Base-by-base conservation (phyloP, 352 stramenopile species). In the Albugo candida region DNA sequence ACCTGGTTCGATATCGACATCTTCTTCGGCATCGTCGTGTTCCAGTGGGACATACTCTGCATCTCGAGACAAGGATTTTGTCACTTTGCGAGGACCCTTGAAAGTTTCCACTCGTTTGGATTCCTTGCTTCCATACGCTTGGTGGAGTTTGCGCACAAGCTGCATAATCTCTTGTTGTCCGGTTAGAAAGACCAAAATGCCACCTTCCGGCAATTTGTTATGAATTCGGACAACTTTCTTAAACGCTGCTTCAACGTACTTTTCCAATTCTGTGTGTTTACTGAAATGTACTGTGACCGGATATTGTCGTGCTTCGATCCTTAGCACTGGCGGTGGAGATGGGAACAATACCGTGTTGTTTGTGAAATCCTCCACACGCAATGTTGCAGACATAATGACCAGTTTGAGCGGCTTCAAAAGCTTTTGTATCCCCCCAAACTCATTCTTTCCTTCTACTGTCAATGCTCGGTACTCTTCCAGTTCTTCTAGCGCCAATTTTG, bases 181-280 rank as follows among this genome's bases (percentile, higher is more conserved):
- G 5, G 95, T 98, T 0, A 99, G 68, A 54, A 99, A 99, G 13
- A 99, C 88, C 10, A 99, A 73, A 36, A 99, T 86, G 11, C 89
- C 95, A 38, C 95, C 95, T 36, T 85, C 70, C 0, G 95, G 95
- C n/a, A 99, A 69, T 55, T 95, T 96, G 47, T 83, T 73, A 72
- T 99, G 95, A 51, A 99, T 98, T 61, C 96, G 96, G 17, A 92
- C 54, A 31, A 91, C 74, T 59, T 98, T 99, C 48, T 95, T 92
- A 59, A 95, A 97, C 8, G 91, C 87, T 31, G 83, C 92, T 34
- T 79, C 64, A 45, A 97, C 75, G 64, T 99, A 99, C 61, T 99
- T 80, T 36, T 96, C 75, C 46, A 99, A 62, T 53, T 98, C 94
- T 1, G 95, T 99, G 39, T 89, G 77, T 62, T 97, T 97, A 59